Evolutionary conservation across 2,329 filamentous ascomycete genomes (phyloP).

Genomic region (Cladorrhinum sp.): DNA sequence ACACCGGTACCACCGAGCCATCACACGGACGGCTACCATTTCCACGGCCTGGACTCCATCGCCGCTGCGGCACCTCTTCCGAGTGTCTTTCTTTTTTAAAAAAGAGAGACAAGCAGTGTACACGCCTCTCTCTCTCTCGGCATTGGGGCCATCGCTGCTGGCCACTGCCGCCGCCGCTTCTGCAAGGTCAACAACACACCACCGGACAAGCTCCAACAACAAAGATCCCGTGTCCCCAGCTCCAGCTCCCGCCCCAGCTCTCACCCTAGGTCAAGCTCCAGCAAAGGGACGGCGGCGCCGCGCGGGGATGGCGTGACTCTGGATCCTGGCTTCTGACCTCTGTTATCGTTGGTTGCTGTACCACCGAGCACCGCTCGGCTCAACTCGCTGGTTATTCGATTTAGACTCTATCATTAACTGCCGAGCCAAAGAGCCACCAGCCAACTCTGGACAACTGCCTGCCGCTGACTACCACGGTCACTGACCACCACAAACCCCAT

Average conservation of each 20-base stretch:
- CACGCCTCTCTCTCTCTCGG: neutral
- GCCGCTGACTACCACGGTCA: neutral
- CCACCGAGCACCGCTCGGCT: slow-evolving; percentile 7
- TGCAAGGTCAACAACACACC: neutral
- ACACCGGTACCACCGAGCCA: neutral
- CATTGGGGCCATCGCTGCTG: neutral
- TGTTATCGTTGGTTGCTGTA: neutral
- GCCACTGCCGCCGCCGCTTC: neutral
- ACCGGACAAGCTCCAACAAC: neutral
- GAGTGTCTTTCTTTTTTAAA: neutral
- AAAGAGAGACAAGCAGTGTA: neutral
- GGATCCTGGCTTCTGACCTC: neutral
- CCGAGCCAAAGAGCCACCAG: slow-evolving; percentile 1
- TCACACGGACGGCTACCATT: neutral
- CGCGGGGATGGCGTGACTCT: slow-evolving; percentile 7
- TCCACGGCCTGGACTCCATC: neutral
- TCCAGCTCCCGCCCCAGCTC: neutral
- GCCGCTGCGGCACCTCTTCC: slow-evolving; percentile 1
- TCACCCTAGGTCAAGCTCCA: neutral
- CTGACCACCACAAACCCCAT: neutral
- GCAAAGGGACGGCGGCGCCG: neutral
- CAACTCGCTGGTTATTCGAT: slow-evolving; percentile 1
- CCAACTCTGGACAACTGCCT: neutral
- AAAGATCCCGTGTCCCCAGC: neutral
- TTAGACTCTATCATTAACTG: neutral